Evolutionary conservation across 805 yeast species (phyloP).

Genomic region (Yamadazyma scolyti): DNA sequence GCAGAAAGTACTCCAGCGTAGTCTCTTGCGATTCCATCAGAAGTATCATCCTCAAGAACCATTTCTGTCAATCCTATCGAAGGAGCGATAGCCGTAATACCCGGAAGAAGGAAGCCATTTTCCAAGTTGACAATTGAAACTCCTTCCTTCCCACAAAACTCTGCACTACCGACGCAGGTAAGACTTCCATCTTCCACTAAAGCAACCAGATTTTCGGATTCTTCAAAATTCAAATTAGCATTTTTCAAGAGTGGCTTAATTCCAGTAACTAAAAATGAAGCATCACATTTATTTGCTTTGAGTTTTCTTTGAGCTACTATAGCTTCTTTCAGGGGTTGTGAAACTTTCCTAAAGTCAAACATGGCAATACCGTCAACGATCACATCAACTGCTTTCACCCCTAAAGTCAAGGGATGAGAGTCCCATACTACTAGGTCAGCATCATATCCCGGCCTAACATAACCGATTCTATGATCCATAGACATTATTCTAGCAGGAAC

Average conservation of each 20-base stretch:
- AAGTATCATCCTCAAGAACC: constrained; percentile 2
- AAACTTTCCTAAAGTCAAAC: constrained; percentile 1
- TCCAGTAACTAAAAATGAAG: too few species aligned
- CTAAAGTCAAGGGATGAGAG: constrained; percentile 1
- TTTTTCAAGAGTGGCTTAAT: too few species aligned
- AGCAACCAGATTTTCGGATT: neutral
- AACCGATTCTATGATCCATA: constrained; percentile 7
- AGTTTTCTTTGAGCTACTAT: too few species aligned
- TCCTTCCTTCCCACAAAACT: constrained; percentile 1
- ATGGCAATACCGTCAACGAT: constrained; percentile 3
- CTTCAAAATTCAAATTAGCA: too few species aligned
- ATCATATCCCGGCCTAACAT: constrained; percentile 4
- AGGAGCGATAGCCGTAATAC: constrained; percentile 1
- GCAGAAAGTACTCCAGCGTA: constrained; percentile 1
- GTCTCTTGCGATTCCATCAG: constrained; percentile 2
- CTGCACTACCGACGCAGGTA: constrained; percentile 1
- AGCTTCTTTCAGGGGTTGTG: too few species aligned
- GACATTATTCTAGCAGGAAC: constrained; percentile 7
- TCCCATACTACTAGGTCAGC: constrained; percentile 4
- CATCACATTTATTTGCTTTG: too few species aligned
- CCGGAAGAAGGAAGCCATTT: constrained; percentile 5
- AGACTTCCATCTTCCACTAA: constrained; percentile 1
- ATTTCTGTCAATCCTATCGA: constrained; percentile 4
- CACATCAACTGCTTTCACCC: constrained; percentile 2
- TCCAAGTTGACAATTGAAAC: neutral